phyloP scores from a whole-genome alignment of 352 stramenopile genomes.

The Pythium aphanidermatum region DNA sequence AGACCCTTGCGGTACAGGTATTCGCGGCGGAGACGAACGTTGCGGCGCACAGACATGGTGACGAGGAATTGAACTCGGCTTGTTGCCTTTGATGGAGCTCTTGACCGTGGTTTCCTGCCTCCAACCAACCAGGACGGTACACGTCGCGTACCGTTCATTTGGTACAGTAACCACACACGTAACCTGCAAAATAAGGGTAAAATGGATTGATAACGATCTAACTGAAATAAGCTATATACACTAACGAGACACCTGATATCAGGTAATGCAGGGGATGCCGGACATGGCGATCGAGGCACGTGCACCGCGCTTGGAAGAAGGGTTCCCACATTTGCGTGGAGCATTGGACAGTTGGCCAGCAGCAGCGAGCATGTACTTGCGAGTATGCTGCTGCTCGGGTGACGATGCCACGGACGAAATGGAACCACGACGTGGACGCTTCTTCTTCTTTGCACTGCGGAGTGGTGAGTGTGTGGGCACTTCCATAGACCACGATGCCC shows the following conservation, averaged over 20 bases:
- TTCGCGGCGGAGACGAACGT: slow-evolving; percentile 97
- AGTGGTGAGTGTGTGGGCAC: slow-evolving; percentile 10
- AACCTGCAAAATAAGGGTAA: neutral
- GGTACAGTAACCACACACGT: slow-evolving; percentile 2
- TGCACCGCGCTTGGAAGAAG: too few relatives aligned
- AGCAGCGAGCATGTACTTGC: slow-evolving; percentile 23
- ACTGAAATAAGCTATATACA: neutral
- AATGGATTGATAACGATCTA: too few relatives aligned
- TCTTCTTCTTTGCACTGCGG: slow-evolving; percentile 55
- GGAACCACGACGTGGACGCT: slow-evolving; percentile 41
- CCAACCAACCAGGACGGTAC: slow-evolving; percentile 6
- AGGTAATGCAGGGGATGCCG: slow-evolving; percentile 14
- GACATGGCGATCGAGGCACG: neutral
- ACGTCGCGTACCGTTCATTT: slow-evolving; percentile 3
- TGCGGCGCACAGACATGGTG: slow-evolving; percentile 86
- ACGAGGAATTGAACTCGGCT: neutral
- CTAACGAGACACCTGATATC: neutral
- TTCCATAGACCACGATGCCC: slow-evolving; percentile 5
- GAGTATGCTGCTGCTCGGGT: slow-evolving; percentile 13
- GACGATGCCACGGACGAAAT: slow-evolving; percentile 29
- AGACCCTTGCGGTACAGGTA: slow-evolving; percentile 99
- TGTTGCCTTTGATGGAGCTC: slow-evolving; percentile 8
- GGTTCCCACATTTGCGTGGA: slow-evolving; percentile 14
- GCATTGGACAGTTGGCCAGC: slow-evolving; percentile 2
- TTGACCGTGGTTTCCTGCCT: neutral